Evolutionary conservation across 179 eudicot species (phyloP).

Genomic region (Spergularia azorica): DNA sequence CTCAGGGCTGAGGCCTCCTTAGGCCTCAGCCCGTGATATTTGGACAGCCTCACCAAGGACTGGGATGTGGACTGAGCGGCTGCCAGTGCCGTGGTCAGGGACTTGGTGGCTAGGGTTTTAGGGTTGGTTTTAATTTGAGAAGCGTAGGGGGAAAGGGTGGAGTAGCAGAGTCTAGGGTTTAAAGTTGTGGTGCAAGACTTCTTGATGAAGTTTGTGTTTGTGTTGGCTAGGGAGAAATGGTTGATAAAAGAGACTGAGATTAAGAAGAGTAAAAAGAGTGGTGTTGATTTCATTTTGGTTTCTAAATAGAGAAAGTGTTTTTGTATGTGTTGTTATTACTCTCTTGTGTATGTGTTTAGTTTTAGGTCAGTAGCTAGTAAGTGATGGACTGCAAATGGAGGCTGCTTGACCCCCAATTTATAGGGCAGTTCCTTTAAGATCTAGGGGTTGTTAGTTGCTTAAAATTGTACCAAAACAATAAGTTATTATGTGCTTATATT

Average conservation of each 20-base stretch:
- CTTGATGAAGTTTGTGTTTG: constrained; percentile 28
- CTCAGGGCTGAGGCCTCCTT: constrained; percentile 33
- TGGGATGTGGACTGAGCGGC: constrained; percentile 33
- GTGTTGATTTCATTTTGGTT: constrained; percentile 22
- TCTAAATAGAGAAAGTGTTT: background rate
- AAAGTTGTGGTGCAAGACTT: constrained; percentile 30
- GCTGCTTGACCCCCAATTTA: constrained; percentile 8
- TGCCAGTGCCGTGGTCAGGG: constrained; percentile 35
- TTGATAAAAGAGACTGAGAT: constrained; percentile 15
- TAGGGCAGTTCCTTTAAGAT: background rate
- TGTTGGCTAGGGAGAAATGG: constrained; percentile 10
- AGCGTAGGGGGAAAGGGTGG: constrained; percentile 29
- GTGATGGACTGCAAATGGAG: background rate
- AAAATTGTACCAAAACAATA: background rate
- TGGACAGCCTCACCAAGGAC: constrained; percentile 25
- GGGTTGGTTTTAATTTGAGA: constrained; percentile 33
- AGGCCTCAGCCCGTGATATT: constrained; percentile 19
- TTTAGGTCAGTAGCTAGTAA: background rate
- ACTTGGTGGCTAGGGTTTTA: constrained; percentile 28
- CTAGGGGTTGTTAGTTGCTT: background rate
- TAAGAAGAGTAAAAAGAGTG: background rate
- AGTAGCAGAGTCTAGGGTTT: constrained; percentile 36
- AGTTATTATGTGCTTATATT: background rate
- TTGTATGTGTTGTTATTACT: background rate
- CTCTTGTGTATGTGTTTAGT: background rate